These are phyloP conservation scores for Trametes sanguinea DNA, from an alignment of 768 basidiomycete genomes.

Conservation along the genomic window DNA sequence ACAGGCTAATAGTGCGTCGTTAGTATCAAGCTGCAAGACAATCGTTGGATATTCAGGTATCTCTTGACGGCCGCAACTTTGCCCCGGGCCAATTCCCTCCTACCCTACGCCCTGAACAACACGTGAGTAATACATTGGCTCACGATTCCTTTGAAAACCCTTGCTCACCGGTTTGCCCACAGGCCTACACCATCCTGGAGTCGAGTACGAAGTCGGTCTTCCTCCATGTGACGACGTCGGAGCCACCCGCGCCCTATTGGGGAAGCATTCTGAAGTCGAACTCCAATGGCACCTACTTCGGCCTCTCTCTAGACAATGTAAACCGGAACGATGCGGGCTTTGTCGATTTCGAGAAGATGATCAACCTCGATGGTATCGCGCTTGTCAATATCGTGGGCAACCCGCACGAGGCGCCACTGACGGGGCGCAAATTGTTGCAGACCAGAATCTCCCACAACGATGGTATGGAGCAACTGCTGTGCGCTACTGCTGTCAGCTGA, in stretches of 20 bases:
- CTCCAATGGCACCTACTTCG: constrained; percentile 97
- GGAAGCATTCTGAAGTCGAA: constrained; percentile 95
- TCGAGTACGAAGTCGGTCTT: constrained; percentile 93
- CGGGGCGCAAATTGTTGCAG: constrained; percentile 74
- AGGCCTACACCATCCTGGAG: constrained; percentile 95
- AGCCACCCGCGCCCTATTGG: constrained; percentile 72
- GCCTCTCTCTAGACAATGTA: constrained; percentile 80
- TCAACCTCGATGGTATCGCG: constrained; percentile 94
- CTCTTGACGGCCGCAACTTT: constrained; percentile 85
- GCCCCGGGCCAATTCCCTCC: constrained; percentile 90
- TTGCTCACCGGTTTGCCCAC: background rate
- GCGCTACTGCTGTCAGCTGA: background rate
- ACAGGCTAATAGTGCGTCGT: background rate
- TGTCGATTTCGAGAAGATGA: constrained; percentile 98
- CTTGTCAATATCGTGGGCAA: constrained; percentile 90
- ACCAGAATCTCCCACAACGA: constrained; percentile 96
- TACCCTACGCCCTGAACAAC: constrained; percentile 84
- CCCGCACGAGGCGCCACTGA: constrained; percentile 68
- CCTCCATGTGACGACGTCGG: constrained; percentile 93
- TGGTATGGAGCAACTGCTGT: constrained; percentile 49
- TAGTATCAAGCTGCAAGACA: constrained; percentile 55
- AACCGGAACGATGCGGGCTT: constrained; percentile 88
- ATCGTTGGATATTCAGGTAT: constrained; percentile 85
- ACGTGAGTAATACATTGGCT: constrained; percentile 51
- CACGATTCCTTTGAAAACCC: background rate